These are phyloP conservation scores for Russula griseocarnosa DNA, from an alignment of 768 basidiomycete species.

Conservation along the genomic window DNA sequence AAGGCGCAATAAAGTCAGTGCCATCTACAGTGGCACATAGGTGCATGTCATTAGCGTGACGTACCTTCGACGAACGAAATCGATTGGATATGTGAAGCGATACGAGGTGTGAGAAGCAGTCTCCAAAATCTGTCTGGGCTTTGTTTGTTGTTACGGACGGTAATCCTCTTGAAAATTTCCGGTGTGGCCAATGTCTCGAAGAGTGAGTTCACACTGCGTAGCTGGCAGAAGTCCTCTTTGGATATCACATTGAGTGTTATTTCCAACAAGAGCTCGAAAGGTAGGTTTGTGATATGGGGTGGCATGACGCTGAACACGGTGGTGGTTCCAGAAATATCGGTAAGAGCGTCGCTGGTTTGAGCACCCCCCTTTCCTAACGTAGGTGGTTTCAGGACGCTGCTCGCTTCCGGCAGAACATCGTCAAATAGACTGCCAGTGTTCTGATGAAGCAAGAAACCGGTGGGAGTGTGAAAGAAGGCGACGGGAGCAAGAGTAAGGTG, in stretches of 20 bases:
- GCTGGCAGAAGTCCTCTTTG: background rate
- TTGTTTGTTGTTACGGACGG: background rate
- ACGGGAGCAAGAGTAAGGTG: too few species aligned
- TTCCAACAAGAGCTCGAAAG: background rate
- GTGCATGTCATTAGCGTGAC: background rate
- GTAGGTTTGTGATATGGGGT: background rate
- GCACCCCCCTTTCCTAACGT: conserved; percentile 24
- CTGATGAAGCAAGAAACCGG: too few species aligned
- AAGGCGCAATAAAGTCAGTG: background rate
- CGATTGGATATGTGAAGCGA: background rate
- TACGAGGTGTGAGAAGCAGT: background rate
- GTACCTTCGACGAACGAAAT: background rate
- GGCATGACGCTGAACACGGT: background rate
- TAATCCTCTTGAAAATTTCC: background rate
- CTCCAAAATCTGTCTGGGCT: too few species aligned
- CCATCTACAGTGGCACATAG: background rate
- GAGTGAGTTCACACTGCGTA: background rate
- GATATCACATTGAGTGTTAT: background rate
- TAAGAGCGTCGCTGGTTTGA: conserved; percentile 25
- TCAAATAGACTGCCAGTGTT: conserved; percentile 35
- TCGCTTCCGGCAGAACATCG: conserved; percentile 70
- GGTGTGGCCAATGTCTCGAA: background rate
- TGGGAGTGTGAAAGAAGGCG: too few species aligned
- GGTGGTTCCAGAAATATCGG: conserved; percentile 26
- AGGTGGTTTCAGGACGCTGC: conserved; percentile 47